phyloP scores from a whole-genome alignment of 2,329 filamentous ascomycete species.

The Fusarium virguliforme region DNA sequence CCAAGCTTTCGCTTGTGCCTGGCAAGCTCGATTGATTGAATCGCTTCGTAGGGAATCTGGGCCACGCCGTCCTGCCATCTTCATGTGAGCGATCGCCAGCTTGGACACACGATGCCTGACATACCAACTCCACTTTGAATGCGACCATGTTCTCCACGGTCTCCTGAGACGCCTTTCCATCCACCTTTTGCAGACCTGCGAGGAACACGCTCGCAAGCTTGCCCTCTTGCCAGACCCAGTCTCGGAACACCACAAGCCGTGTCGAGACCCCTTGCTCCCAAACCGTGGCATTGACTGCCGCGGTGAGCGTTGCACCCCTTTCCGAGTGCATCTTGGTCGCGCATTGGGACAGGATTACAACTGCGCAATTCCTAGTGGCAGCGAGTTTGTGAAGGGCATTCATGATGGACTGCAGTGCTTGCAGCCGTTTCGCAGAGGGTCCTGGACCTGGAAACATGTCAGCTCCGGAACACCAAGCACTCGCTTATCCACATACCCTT shows the following conservation, averaged over 20 bases:
- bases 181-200: constrained; percentile 76
- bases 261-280: constrained; percentile 87
- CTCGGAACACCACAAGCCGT: constrained; percentile 83
- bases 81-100: constrained; percentile 45
- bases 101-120: constrained; percentile 41
- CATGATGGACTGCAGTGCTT: constrained; percentile 75
- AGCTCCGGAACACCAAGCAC: constrained; percentile 18
- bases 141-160: constrained; percentile 63
- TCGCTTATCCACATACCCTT: constrained; percentile 56
- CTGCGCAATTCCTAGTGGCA: constrained; percentile 78
- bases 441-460: constrained; percentile 54
- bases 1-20: constrained; percentile 75
- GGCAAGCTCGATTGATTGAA: constrained; percentile 55
- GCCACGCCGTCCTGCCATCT: constrained; percentile 61
- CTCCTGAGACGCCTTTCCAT: constrained; percentile 65
- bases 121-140: constrained; percentile 66
- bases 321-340: constrained; percentile 83
- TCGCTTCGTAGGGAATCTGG: constrained; percentile 60
- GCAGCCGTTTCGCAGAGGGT: constrained; percentile 63
- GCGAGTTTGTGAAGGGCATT: constrained; percentile 83
- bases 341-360: constrained; percentile 84
- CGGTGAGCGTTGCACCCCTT: constrained; percentile 78
- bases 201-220: constrained; percentile 69
- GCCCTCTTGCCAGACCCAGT: constrained; percentile 74
- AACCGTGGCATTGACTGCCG: constrained; percentile 80